Base-by-base conservation (phyloP, 768 basidiomycete genomes). In the Omphalotus guepiniiformis region DNA sequence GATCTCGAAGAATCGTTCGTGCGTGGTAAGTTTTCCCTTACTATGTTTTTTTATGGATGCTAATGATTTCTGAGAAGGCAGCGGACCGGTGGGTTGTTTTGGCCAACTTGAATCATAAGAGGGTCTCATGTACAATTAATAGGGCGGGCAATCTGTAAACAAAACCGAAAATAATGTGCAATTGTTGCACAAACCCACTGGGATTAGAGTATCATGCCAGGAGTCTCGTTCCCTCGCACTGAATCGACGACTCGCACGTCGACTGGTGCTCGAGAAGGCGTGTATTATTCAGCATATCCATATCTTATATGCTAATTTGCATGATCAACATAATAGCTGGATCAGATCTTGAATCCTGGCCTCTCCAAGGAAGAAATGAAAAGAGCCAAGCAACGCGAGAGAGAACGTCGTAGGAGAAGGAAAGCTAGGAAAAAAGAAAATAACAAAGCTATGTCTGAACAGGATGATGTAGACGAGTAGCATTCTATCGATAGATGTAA, bases 111-210 rank as follows among this genome's bases (percentile, higher is more conserved):
- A 51, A 51, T 47, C 28, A 48, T 44, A 60, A 55, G 49, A 55
- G 55, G 56, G 60, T 57, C 55, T 59, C 53, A 57, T 25, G n/a
- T 59, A 12, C 48, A 47, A 55, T 27, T 59, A 27, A 36, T 57
- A 77, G 76, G 93, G 93, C 23, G 93, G 93, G n/a, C 93, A 97
- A 73, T 93, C 91, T 22, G 84, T 95, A 62, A 95, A 97, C 73
- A 97, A 96, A 71, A 92, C 90, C 50, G 79, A 85, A 71, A 83
- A 93, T 65, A 88, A 90, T 59, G 93, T 95, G 22, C 91, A 93
- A 60, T 72, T 97, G 23, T 68, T 91, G 32, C 93, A 97, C 62
- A 85, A 82, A 55, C 93, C 93, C 2, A 91, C 89, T 16, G 89
- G 92, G 4, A 74, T 94, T 42, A 82, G 93, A 30, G 87, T 95